A percentile compares a stretch with the other conserved stretches of the same genome.
Conservation (phyloP, 768 basidiomycete genomes). For the Polyporus arcularius region DNA sequence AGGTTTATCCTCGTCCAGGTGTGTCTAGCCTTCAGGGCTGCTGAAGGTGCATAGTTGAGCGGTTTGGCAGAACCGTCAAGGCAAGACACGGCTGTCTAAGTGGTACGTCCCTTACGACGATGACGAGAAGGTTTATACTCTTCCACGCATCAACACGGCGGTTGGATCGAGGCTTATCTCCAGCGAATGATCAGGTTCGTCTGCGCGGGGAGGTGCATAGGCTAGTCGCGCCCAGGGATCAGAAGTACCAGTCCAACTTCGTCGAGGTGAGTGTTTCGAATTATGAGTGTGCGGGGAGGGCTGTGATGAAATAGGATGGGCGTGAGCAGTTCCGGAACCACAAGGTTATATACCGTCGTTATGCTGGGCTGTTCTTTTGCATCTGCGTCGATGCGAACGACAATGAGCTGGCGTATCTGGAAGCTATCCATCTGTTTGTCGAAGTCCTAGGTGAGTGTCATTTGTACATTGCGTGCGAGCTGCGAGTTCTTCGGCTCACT, state of each 20-base stretch:
- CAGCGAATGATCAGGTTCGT: constrained; percentile 61
- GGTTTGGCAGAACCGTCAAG: constrained; percentile 87
- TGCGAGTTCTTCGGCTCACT: not conserved
- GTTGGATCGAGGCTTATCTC: not conserved
- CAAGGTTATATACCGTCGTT: constrained; percentile 89
- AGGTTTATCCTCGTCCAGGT: constrained; percentile 98
- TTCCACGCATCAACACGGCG: not conserved
- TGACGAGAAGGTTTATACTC: constrained; percentile 82
- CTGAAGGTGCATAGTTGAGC: not conserved
- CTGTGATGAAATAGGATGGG: not conserved
- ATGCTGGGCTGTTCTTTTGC: constrained; percentile 45
- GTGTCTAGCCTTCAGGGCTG: constrained; percentile 16
- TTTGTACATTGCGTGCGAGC: not conserved
- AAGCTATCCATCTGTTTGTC: constrained; percentile 97
- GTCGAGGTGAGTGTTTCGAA: constrained; percentile 72
- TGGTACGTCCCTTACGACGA: constrained; percentile 99
- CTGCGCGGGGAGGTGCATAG: constrained; percentile 96
- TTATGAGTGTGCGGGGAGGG: not conserved
- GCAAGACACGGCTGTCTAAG: constrained; percentile 95
- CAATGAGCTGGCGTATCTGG: constrained; percentile 95
- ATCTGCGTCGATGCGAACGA: constrained; percentile 99
- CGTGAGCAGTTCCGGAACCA: constrained; percentile 85
- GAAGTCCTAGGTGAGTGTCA: constrained; percentile 83
- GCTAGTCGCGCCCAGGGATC: constrained; percentile 92
- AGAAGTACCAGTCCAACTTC: constrained; percentile 99